Conservation (phyloP, 2,329 filamentous ascomycete species). For the Beauveria asiatica region DNA sequence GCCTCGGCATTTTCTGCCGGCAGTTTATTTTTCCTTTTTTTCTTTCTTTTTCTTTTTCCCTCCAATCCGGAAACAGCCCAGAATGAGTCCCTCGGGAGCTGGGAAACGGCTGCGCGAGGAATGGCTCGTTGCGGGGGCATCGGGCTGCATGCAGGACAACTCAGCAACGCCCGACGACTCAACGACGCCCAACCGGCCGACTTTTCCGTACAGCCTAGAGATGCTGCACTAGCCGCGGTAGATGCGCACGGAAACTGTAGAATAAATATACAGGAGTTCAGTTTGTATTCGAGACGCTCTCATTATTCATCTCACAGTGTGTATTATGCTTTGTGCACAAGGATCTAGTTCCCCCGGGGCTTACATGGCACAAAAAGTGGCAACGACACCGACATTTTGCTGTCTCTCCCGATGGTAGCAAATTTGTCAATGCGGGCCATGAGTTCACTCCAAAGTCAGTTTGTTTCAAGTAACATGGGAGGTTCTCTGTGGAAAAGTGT, state of each 20-base stretch:
- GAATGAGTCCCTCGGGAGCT: neutral
- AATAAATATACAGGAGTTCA: neutral
- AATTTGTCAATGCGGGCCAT: too few species aligned
- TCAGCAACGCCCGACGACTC: slow-evolving; percentile 2
- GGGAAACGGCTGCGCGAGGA: neutral
- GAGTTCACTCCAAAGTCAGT: too few species aligned
- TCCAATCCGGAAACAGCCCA: neutral
- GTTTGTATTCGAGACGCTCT: too few species aligned
- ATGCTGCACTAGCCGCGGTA: neutral
- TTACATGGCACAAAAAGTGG: too few species aligned
- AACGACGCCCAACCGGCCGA: slow-evolving; percentile 1
- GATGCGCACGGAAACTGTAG: neutral
- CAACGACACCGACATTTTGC: too few species aligned
- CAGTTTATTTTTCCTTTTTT: neutral
- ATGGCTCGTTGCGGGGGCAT: slow-evolving; percentile 1
- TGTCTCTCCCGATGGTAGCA: too few species aligned
- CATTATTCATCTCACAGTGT: too few species aligned
- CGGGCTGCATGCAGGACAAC: slow-evolving; percentile 3
- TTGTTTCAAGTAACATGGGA: too few species aligned
- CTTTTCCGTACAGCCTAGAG: neutral
- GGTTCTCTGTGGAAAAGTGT: too few species aligned
- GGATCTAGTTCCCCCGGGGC: too few species aligned
- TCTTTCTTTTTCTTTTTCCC: too few species aligned
- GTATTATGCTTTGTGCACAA: too few species aligned
- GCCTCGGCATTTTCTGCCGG: neutral